Conservation (phyloP, 2,329 filamentous ascomycete genomes). For the Plenodomus lindquistii region DNA sequence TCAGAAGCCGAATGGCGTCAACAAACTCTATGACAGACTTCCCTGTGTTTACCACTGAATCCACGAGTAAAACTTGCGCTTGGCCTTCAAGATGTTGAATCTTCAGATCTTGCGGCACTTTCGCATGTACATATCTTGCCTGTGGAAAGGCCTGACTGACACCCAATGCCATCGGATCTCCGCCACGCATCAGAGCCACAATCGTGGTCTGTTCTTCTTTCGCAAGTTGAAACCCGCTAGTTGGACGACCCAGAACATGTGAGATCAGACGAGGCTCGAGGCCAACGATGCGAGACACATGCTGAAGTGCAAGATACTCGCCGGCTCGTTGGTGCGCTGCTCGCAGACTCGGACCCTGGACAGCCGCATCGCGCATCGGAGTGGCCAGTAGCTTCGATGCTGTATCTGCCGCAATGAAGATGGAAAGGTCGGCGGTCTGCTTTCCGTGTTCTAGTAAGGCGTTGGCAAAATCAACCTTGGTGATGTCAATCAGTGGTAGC, state of each 20-base stretch:
- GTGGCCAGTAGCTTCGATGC: conserved; percentile 58
- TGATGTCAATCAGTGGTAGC: conserved; percentile 44
- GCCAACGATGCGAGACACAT: conserved; percentile 54
- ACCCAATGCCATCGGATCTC: conserved; percentile 64
- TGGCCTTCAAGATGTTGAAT: conserved; percentile 45
- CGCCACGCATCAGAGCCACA: conserved; percentile 65
- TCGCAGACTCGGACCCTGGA: conserved; percentile 53
- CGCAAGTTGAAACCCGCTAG: conserved; percentile 28
- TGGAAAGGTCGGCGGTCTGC: conserved; percentile 23
- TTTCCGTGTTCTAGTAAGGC: conserved; percentile 1
- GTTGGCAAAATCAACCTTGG: conserved; percentile 27
- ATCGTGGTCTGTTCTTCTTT: conserved; percentile 58
- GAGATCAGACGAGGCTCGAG: conserved; percentile 54
- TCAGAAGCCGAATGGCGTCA: conserved; percentile 46
- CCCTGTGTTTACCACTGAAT: conserved; percentile 65
- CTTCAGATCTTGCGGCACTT: conserved; percentile 48
- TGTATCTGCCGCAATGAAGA: conserved; percentile 48
- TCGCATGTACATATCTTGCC: conserved; percentile 58
- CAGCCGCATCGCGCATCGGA: conserved; percentile 55
- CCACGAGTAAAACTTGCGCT: conserved; percentile 57
- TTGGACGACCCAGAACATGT: conserved; percentile 38
- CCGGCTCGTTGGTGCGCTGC: conserved; percentile 56
- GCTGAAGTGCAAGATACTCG: conserved; percentile 57
- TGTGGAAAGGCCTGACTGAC: conserved; percentile 58
- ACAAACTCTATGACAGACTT: conserved; percentile 48